Conservation (phyloP, 495 filamentous ascomycete species). For the Thermothielavioides terrestris region DNA sequence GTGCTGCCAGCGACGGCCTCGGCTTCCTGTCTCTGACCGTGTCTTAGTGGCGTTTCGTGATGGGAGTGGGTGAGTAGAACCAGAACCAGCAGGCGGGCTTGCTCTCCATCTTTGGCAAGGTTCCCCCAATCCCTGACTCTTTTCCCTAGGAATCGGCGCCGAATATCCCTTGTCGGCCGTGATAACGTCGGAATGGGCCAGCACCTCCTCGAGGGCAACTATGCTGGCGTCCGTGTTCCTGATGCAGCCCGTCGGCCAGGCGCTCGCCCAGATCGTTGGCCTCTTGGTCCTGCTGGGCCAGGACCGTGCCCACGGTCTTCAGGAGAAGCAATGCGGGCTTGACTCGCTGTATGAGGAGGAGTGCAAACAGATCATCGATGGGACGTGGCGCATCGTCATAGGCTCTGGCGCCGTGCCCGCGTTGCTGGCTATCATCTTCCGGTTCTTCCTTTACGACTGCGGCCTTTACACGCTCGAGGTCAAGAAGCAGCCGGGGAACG, state of each 20-base stretch:
- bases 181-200: slow-evolving; percentile 66
- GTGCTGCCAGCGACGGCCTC: not conserved
- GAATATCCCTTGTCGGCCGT: slow-evolving; percentile 69
- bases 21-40: not conserved
- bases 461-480: slow-evolving; percentile 73
- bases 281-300: slow-evolving; percentile 60
- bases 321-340: slow-evolving; percentile 36
- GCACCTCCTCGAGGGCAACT: slow-evolving; percentile 63
- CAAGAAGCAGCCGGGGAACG: slow-evolving; percentile 54
- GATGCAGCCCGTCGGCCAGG: slow-evolving; percentile 69
- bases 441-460: slow-evolving; percentile 64
- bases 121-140: slow-evolving; percentile 48
- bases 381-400: slow-evolving; percentile 71
- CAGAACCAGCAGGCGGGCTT: not conserved
- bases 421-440: slow-evolving; percentile 63
- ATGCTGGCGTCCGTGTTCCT: slow-evolving; percentile 75
- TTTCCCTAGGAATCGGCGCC: slow-evolving; percentile 52
- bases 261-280: slow-evolving; percentile 58
- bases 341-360: slow-evolving; percentile 44
- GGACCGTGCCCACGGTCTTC: slow-evolving; percentile 48
- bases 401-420: slow-evolving; percentile 67
- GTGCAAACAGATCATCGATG: slow-evolving; percentile 61
- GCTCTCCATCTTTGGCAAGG: slow-evolving; percentile 42
- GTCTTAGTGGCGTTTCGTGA: slow-evolving; percentile 29
- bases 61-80: slow-evolving; percentile 26